Base-by-base conservation (phyloP, 306 rosid genomes). In the Astragalus membranaceus region DNA sequence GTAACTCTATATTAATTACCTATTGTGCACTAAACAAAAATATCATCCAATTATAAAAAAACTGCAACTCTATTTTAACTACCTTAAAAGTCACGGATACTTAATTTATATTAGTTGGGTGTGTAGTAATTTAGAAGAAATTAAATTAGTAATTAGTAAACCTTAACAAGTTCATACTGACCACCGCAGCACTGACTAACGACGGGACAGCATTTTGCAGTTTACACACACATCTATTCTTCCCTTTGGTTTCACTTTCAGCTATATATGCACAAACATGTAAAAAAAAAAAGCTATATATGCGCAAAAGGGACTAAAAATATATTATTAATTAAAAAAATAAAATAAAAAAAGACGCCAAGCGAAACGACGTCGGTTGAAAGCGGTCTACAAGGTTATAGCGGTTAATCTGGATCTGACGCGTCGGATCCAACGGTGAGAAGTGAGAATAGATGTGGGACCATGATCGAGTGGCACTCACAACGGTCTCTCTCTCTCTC, bases 391-490 rank as follows among this genome's bases (percentile, higher is more conserved):
- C 20, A 3, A 3, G 60, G 17, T 16, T 17, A 1, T 17, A 70
- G 62, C 55, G 55, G 52, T 70, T 46, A 63, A 78, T 64, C 55
- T 36, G 59, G 61, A 78, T 32, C 67, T 36, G 41, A 54, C 37
- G 41, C 42, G 17, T 54, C 12, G 8, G 8, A 78, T 78, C 69
- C 11, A 78, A 78, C 70, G 73, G 78, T 39, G 12, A 10, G 4
- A 48, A 47, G 0, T 11, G 10, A 17, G 14, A 43, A 12, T 1
- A 1, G 30, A 0, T 6, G 14, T 42, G 57, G 55, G 70, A 49
- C 56, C 79, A 53, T 4, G 7, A 29, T 48, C 5, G 62, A 68
- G 69, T 59, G 43, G 20, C 59, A 68, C 64, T 37, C 75, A 32
- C 58, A 65, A 48, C 81, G 81, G 68, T 30, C 41, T 39, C 44